A percentile compares a stretch with the other conserved stretches of the same genome.
These are phyloP conservation scores for Chalciporus piperatus DNA, from an alignment of 768 basidiomycete genomes.

Conservation along the genomic window DNA sequence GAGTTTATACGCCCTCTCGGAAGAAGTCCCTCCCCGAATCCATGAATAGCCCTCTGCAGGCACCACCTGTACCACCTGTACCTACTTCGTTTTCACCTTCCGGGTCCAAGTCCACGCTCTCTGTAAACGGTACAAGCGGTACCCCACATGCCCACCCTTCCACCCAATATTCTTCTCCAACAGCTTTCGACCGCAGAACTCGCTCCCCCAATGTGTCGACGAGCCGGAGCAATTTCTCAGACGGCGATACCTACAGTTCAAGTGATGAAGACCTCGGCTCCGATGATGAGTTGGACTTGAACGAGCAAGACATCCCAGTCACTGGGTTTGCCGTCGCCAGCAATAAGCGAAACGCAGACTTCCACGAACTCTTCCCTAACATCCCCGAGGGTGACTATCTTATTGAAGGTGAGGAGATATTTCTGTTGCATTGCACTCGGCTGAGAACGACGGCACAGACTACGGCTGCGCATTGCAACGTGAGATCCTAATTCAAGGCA, in stretches of 20 bases:
- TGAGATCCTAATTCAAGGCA: slow-evolving; percentile 94
- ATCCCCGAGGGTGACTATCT: slow-evolving; percentile 96
- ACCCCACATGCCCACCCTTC: slow-evolving; percentile 1
- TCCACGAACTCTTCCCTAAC: slow-evolving; percentile 87
- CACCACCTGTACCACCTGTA: slow-evolving; percentile 35
- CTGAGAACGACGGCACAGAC: slow-evolving; percentile 47
- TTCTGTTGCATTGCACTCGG: neutral
- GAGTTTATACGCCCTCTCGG: slow-evolving; percentile 12
- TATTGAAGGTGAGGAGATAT: slow-evolving; percentile 76
- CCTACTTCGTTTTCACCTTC: slow-evolving; percentile 12
- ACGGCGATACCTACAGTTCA: slow-evolving; percentile 24
- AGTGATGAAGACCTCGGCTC: slow-evolving; percentile 33
- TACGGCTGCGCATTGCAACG: slow-evolving; percentile 97
- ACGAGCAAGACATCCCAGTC: slow-evolving; percentile 75
- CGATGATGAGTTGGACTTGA: slow-evolving; percentile 34
- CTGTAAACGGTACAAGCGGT: slow-evolving; percentile 17
- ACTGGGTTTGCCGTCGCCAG: slow-evolving; percentile 98
- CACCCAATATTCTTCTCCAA: neutral
- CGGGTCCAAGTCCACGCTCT: slow-evolving; percentile 17
- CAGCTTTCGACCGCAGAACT: slow-evolving; percentile 7
- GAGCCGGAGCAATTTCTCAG: slow-evolving; percentile 26
- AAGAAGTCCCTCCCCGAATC: slow-evolving; percentile 40
- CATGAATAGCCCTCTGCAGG: slow-evolving; percentile 57
- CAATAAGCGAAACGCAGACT: slow-evolving; percentile 90
- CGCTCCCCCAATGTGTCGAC: slow-evolving; percentile 21